phyloP scores from a whole-genome alignment of 1,284 basidiomycete species.

The Pseudozyma tsukubaensis region DNA sequence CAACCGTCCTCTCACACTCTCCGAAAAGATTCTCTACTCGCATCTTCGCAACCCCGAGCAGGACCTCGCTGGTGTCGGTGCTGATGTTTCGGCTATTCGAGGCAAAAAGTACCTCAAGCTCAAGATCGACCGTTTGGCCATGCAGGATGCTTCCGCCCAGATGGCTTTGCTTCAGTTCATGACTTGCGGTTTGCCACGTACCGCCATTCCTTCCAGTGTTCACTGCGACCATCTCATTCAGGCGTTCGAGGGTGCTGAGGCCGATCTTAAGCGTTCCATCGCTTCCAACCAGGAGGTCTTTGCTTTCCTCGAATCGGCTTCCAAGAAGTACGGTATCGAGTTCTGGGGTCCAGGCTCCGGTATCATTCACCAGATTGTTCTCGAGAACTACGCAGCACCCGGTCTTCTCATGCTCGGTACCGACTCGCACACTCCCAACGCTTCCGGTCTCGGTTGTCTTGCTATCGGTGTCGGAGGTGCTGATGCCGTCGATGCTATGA shows the following conservation, averaged over 20 bases:
- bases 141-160: constrained; percentile 99
- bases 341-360: constrained; percentile 87
- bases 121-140: constrained; percentile 90
- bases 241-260: constrained; percentile 79
- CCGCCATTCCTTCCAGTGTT: constrained; percentile 87
- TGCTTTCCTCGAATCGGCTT: constrained; percentile 94
- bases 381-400: constrained; percentile 91
- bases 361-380: constrained; percentile 97
- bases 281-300: constrained; percentile 95
- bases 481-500: constrained; percentile 98
- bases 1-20: constrained; percentile 86
- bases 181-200: constrained; percentile 88
- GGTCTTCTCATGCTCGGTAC: constrained; percentile 74
- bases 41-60: constrained; percentile 83
- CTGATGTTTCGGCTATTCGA: constrained; percentile 73
- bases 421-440: constrained; percentile 99
- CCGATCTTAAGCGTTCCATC: constrained; percentile 86
- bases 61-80: constrained; percentile 76
- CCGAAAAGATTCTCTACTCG: constrained; percentile 97
- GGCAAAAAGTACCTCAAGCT: constrained; percentile 93
- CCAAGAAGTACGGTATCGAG: constrained; percentile 86
- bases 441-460: constrained; percentile 95
- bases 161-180: constrained; percentile 99
- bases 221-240: constrained; percentile 88
- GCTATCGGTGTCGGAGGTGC: constrained; percentile 99